Evolutionary conservation across 2,329 filamentous ascomycete genomes (phyloP).

Genomic region (Calonectria henricotiae): DNA sequence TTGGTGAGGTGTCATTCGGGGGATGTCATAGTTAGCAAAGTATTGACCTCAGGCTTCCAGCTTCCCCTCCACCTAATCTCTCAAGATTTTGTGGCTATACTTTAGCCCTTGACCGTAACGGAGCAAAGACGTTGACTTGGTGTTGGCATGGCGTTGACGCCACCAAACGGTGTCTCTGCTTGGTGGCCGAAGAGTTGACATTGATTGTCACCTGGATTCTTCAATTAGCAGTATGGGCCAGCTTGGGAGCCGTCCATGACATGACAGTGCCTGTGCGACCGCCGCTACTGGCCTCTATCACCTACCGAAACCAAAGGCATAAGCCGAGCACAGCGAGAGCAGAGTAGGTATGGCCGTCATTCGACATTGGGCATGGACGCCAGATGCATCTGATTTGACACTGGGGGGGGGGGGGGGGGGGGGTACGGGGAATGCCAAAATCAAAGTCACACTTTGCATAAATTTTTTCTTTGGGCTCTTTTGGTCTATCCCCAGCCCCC

Average conservation of each 20-base stretch:
- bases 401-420: too few species aligned
- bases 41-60: constrained; percentile 16
- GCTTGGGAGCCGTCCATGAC: background rate
- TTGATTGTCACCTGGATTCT: background rate
- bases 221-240: background rate
- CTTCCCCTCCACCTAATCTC: constrained; percentile 23
- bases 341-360: constrained; percentile 15
- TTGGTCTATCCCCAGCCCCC: too few species aligned
- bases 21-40: constrained; percentile 35
- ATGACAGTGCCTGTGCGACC: background rate
- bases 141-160: constrained; percentile 20
- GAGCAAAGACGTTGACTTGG: constrained; percentile 26
- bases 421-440: too few species aligned
- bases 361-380: constrained; percentile 41
- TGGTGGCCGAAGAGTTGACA: background rate
- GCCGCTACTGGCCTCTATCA: background rate
- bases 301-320: background rate
- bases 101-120: constrained; percentile 37
- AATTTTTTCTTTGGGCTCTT: too few species aligned
- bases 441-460: too few species aligned
- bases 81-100: constrained; percentile 22
- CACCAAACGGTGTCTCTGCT: constrained; percentile 6
- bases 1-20: constrained; percentile 18
- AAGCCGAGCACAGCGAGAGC: background rate
- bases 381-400: constrained; percentile 40